Base-by-base conservation (phyloP, 2,329 filamentous ascomycete species). In the Aspergillus japonicus region DNA sequence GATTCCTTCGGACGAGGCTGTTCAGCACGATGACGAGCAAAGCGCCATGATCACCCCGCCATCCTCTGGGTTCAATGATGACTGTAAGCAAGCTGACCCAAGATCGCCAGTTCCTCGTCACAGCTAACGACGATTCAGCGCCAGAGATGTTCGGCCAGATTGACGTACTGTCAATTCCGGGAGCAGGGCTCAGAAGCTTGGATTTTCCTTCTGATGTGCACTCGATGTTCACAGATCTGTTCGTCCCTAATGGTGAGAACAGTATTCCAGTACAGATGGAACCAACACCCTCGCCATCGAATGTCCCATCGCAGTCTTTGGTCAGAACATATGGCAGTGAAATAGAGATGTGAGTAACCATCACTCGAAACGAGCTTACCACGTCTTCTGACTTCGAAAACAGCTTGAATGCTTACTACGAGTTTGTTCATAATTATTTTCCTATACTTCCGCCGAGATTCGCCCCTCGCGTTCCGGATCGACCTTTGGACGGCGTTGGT, bases 391-490 rank as follows among this genome's bases (percentile, higher is more conserved):
- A 71, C 57, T 2, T 50, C 14, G 14, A 4, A 14, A 1, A 35
- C 54, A 80, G 78, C 64, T 68, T 80, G 52, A 78, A 78, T 61
- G 78, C 75, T 39, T 80, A 80, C 57, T 80, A 80, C 58, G 74
- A 77, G 49, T 80, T 78, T 57, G 76, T 80, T 56, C 78, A 80
- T 64, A 57, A 68, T n/a, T 80, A 78, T 63, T 78, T 79, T 48
- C 78, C 78, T 5, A 75, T 80, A 42, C 69, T 80, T 29, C 77
- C 78, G 6, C 76, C 78, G 29, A 68, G 75, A 42, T 67, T 63
- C 47, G 57, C 67, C 7, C 67, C 69, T 5, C 70, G 66, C 42
- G 66, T 63, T 21, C 65, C 68, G 31, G 73, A 78, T 64, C 62
- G 64, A 16, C 76, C 77, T 7, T 58, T 78, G 52, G 68, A 75